Conservation (phyloP, 345 rosid genomes). For the Aquilaria sinensis region DNA sequence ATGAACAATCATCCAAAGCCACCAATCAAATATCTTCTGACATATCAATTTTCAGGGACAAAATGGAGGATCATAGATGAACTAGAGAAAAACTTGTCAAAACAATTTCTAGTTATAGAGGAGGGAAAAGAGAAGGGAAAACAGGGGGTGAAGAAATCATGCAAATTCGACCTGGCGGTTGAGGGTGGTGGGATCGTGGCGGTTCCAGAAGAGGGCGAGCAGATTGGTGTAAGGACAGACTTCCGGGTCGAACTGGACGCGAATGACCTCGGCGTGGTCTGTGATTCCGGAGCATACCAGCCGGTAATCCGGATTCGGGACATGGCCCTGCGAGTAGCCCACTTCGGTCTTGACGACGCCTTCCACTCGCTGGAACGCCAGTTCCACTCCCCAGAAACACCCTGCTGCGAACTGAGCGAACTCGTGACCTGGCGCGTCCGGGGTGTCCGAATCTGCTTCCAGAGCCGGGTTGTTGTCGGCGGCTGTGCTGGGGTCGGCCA, state of each 20-base stretch:
- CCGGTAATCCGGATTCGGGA: constrained; percentile 47
- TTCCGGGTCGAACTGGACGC: constrained; percentile 67
- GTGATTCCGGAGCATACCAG: constrained; percentile 59
- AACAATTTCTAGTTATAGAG: too few relatives aligned
- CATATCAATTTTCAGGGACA: too few relatives aligned
- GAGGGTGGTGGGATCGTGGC: constrained; percentile 68
- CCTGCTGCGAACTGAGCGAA: constrained; percentile 82
- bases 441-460: constrained; percentile 56
- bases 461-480: constrained; percentile 26
- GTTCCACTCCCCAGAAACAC: constrained; percentile 80
- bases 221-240: constrained; percentile 40
- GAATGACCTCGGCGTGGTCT: constrained; percentile 65
- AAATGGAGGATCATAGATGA: too few relatives aligned
- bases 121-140: constrained; percentile 17
- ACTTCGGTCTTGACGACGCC: constrained; percentile 73
- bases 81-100: not conserved
- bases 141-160: too few relatives aligned
- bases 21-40: too few relatives aligned
- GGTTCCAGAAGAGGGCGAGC: constrained; percentile 61
- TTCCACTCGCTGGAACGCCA: constrained; percentile 59
- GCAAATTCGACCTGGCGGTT: constrained; percentile 37
- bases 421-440: constrained; percentile 37
- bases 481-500: constrained; percentile 12
- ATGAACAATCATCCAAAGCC: too few relatives aligned
- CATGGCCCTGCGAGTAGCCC: constrained; percentile 71